Percentiles rank a stretch among this genome's conserved stretches.
phyloP scores from a whole-genome alignment of 1,284 basidiomycete species.

The Rugosomyces carneus region DNA sequence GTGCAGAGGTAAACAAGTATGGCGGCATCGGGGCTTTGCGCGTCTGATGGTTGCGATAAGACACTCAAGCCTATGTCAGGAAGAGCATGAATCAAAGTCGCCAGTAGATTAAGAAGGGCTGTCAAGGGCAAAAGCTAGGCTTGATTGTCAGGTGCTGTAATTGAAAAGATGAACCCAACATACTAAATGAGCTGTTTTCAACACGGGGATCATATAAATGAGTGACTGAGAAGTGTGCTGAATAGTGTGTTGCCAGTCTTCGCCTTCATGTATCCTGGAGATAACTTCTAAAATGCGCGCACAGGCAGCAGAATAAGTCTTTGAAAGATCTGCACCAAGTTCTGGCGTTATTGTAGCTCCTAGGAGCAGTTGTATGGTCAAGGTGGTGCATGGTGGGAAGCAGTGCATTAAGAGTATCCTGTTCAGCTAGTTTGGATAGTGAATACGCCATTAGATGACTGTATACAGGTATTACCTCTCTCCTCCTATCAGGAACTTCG shows the following conservation, averaged over 20 bases:
- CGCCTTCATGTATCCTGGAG: conserved; percentile 31
- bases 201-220: conserved; percentile 28
- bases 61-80: conserved; percentile 41
- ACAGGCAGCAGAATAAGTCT: conserved; percentile 36
- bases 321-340: conserved; percentile 21
- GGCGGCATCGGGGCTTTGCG: conserved; percentile 20
- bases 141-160: conserved; percentile 10
- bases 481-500: conserved; percentile 42
- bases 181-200: conserved; percentile 37
- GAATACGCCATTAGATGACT: conserved; percentile 1
- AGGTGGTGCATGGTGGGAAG: conserved; percentile 27
- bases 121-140: conserved; percentile 39
- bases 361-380: conserved; percentile 55
- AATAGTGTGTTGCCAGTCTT: conserved; percentile 29
- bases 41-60: conserved; percentile 27
- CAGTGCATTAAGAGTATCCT: conserved; percentile 54
- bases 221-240: conserved; percentile 31
- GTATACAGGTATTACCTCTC: conserved; percentile 39
- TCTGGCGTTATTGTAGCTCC: conserved; percentile 28
- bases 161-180: conserved; percentile 19
- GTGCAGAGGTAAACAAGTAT: conserved; percentile 37
- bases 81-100: conserved; percentile 39
- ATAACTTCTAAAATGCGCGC: conserved; percentile 43
- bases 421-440: conserved; percentile 39
- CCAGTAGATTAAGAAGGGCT: conserved; percentile 49